A percentile compares a stretch with the other conserved stretches of the same genome.
phyloP scores from a whole-genome alignment of 345 rosid species.

The Pistacia atlantica region DNA sequence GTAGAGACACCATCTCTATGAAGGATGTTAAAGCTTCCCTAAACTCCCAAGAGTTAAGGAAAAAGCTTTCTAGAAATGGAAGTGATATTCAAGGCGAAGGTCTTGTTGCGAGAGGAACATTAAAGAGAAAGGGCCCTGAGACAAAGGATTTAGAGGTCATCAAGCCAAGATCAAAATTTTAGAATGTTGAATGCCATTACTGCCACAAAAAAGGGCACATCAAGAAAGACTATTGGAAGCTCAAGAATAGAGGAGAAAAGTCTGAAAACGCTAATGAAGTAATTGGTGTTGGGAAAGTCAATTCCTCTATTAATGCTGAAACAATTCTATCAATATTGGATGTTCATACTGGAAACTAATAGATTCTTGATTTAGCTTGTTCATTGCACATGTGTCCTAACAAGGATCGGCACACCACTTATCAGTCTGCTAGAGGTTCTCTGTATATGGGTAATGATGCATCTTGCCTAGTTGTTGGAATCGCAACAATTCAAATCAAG shows the following conservation, averaged over 20 bases:
- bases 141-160: background rate
- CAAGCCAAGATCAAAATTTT: no score
- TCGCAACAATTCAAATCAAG: background rate
- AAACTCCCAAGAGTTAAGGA: background rate
- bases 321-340: background rate
- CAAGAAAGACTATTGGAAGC: background rate
- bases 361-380: background rate
- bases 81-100: background rate
- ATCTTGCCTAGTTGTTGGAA: background rate
- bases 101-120: background rate
- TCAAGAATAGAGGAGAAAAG: background rate
- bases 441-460: background rate
- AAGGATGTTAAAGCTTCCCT: background rate
- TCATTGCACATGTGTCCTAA: background rate
- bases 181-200: background rate
- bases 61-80: background rate
- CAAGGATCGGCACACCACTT: background rate
- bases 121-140: background rate
- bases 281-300: background rate
- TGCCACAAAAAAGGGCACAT: background rate
- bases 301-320: background rate
- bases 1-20: background rate
- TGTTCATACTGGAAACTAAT: background rate
- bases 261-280: background rate
- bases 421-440: background rate